Percentiles rank a stretch among this genome's conserved stretches.
phyloP scores from a whole-genome alignment of 140 eudicot species.

The Stevia rebaudiana region DNA sequence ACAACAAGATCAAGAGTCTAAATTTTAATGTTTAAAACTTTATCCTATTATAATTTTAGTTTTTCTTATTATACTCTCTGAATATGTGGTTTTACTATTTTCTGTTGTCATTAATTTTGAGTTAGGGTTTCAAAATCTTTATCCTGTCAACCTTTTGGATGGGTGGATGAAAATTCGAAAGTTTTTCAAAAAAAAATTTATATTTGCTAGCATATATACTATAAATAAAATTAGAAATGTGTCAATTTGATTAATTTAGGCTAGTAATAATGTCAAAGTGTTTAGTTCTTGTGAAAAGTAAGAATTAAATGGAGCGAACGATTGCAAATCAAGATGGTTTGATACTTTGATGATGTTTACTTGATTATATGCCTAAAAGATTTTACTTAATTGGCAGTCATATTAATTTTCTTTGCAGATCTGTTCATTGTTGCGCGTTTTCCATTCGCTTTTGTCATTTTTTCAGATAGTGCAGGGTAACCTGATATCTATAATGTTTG shows the following conservation, averaged over 20 bases:
- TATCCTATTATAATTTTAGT: not conserved
- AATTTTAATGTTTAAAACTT: not conserved
- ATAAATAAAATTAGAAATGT: not conserved
- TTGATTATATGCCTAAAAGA: not conserved
- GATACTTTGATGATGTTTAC: not conserved
- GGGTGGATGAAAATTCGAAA: not conserved
- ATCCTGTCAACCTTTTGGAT: constrained; percentile 1
- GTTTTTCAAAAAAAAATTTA: no score
- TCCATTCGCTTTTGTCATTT: not conserved
- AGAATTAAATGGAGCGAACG: not conserved
- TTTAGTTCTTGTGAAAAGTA: not conserved
- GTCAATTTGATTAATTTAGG: not conserved
- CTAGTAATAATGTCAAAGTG: not conserved
- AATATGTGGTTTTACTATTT: not conserved
- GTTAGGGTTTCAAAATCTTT: constrained; percentile 1
- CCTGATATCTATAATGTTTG: not conserved
- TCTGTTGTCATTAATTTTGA: not conserved
- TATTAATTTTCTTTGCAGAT: not conserved
- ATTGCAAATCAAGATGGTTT: not conserved
- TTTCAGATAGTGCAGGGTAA: not conserved
- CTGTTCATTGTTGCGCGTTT: not conserved
- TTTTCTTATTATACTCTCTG: no score
- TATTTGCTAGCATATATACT: not conserved
- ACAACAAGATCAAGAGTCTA: not conserved
- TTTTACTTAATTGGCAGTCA: not conserved